Evolutionary conservation across 2,329 filamentous ascomycete genomes (phyloP), one percentile per base, ranked within the genome.

Genomic region (Diaporthe sp.): DNA sequence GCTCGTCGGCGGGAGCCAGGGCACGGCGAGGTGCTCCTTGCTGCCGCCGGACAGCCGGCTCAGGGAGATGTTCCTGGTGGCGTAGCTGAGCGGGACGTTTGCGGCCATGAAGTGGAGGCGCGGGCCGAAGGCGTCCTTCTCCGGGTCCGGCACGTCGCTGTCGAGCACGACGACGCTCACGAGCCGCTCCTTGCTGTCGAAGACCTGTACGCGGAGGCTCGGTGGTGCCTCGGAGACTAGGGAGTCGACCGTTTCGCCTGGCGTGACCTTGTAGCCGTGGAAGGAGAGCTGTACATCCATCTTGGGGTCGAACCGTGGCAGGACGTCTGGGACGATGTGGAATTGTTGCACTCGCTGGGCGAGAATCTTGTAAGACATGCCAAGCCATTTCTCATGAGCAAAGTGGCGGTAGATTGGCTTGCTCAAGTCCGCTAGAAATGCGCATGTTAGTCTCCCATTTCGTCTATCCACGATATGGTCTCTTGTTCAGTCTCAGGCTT

Each of bases 361-460:
- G 77, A 97, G 90, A 77, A 98, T 86, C 79, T 92, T 91, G 79
- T 93, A 91, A 82, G 95, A 93, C 86, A 97, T 95, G 77, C 91
- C 88, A 79, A 93, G 92, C 97, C 97, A 99, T 86, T 97, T 95
- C 79, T 89, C 87, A 81, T 98, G 91, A 76, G 96, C 95, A 68
- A 98, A 92, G 84, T 94, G 90, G 77, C 96, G 94, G 87, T 99
- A 99, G 82, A 99, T 96, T 77, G 96, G 96, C 84, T 97, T 97
- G 86, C 91, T 93, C 95, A 98, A 96, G 84, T 98, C 95, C 77
- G 94, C 96, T 98, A 35, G 15, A n/a, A 52, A 9, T 40, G 57
- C 57, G 9, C 25, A 19, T 38, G 45, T 75, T 28, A 69, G 68
- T 76, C 69, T 42, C 54, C 47, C 50, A 19, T 15, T 7, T 38